Base-by-base conservation (phyloP, 257 asterid genomes). In the Solanum bulbocastanum region DNA sequence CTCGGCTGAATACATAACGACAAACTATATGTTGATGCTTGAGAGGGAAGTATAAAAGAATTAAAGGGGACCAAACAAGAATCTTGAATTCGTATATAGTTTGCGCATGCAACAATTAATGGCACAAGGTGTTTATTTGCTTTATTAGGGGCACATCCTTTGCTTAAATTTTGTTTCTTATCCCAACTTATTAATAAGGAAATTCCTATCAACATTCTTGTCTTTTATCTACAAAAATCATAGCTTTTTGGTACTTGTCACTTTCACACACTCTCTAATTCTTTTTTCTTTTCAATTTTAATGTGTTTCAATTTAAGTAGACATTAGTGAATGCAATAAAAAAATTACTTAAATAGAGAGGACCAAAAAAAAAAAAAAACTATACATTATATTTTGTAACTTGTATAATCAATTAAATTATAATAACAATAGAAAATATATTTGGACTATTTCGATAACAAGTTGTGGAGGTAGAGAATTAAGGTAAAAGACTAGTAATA, bases 61-160 rank as follows among this genome's bases (percentile, higher is more conserved):
- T 18, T 52, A 52, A 76, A 76, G 16, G 69, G 92, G 46, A 39
- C 88, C 13, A 87, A 88, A 87, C 33, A 89, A 87, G 88, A 87
- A 89, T 89, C 79, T 90, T 87, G 89, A 75, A 88, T 42, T 74
- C 86, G 40, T 88, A 5, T 73, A 73, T 22, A 91, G 30, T 85
- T 35, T 58, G 95, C 96, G 94, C 98, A 95, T 95, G 98, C 93
- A 93, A 88, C 90, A 91, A 91, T 93, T 94, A 92, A 94, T 95
- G 91, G 87, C 65, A 76, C 89, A 83, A 87, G 42, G 16, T 92
- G 93, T 87, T 92, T 90, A 87, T 91, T 94, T 93, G 86, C 98
- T 89, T 75, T 56, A 75, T 94, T 90, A 86, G 88, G 93, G 93
- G 90, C 95, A 91, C 56, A 56, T 52, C 68, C 90, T 87, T 16